A percentile compares a stretch with the other conserved stretches of the same genome.
Conservation (phyloP, 2,329 filamentous ascomycete species). For the Penicillium sp. region DNA sequence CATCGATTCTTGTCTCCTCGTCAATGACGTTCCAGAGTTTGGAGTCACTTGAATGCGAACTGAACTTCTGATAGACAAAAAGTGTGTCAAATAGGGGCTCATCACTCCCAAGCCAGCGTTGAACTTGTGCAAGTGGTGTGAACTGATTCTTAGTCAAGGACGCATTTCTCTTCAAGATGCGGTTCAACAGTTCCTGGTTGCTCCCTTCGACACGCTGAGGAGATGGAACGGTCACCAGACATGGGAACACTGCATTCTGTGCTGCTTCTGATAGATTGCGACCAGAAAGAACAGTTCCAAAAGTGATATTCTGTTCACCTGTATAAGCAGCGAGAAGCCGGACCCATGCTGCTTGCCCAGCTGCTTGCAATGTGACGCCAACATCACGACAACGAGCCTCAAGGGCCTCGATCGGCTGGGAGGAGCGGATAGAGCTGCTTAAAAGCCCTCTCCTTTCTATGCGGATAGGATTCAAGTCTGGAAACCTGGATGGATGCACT, state of each 20-base stretch:
- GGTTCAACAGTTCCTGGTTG: conserved; percentile 58
- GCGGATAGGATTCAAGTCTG: conserved; percentile 66
- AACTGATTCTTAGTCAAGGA: conserved; percentile 69
- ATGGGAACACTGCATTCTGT: conserved; percentile 67
- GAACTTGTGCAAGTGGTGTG: conserved; percentile 68
- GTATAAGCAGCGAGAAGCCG: conserved; percentile 72
- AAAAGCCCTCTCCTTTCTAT: conserved; percentile 33
- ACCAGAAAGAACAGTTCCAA: conserved; percentile 79
- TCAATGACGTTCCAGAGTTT: conserved; percentile 60
- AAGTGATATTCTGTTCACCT: conserved; percentile 71
- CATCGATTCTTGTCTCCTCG: conserved; percentile 69
- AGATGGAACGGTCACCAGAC: conserved; percentile 77
- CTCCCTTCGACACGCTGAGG: conserved; percentile 56
- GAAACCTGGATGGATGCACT: conserved; percentile 68
- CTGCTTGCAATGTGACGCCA: conserved; percentile 73
- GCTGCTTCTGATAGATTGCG: conserved; percentile 61
- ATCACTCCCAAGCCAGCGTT: conserved; percentile 66
- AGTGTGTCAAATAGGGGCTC: conserved; percentile 77
- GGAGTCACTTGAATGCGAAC: conserved; percentile 20
- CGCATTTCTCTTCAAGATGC: conserved; percentile 66
- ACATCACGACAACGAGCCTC: conserved; percentile 56
- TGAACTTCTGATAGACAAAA: conserved; percentile 73
- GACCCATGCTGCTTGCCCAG: conserved; percentile 76
- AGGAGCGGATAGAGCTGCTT: conserved; percentile 40
- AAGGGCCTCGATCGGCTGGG: conserved; percentile 48